phyloP scores from a whole-genome alignment of 2,329 filamentous ascomycete genomes.

The Knufia petricola region DNA sequence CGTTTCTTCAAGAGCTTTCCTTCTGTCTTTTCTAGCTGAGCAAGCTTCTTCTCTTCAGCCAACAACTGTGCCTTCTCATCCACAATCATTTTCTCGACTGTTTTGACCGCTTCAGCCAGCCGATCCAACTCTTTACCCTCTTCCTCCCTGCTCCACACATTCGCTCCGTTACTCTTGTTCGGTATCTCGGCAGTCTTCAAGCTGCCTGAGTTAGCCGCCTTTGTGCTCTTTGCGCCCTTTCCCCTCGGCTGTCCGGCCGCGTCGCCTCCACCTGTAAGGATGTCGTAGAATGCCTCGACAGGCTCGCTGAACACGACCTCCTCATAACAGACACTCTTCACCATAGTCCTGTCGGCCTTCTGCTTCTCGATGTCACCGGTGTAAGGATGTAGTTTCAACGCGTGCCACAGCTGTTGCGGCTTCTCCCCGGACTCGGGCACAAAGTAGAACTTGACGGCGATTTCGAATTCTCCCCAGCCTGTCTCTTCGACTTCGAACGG shows the following conservation, averaged over 20 bases:
- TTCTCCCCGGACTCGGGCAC: slow-evolving; percentile 81
- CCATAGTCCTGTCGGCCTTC: slow-evolving; percentile 53
- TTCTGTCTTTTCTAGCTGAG: slow-evolving; percentile 40
- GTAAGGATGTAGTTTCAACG: slow-evolving; percentile 82
- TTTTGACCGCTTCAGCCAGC: slow-evolving; percentile 51
- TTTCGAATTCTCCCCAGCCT: slow-evolving; percentile 96
- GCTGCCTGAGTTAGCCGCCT: slow-evolving; percentile 38
- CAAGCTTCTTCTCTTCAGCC: slow-evolving; percentile 51
- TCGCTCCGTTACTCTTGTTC: slow-evolving; percentile 53
- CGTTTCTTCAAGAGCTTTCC: slow-evolving; percentile 23
- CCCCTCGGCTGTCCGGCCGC: slow-evolving; percentile 36
- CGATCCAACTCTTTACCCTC: slow-evolving; percentile 58
- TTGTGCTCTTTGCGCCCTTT: slow-evolving; percentile 48
- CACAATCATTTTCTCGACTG: slow-evolving; percentile 52
- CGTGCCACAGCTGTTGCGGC: slow-evolving; percentile 89
- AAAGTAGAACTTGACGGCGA: slow-evolving; percentile 91
- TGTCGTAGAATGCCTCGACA: slow-evolving; percentile 76
- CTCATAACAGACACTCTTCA: slow-evolving; percentile 77
- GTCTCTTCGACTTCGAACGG: slow-evolving; percentile 84
- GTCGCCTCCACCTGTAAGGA: slow-evolving; percentile 63
- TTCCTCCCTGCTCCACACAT: slow-evolving; percentile 64
- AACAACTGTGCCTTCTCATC: slow-evolving; percentile 54
- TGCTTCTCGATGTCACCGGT: slow-evolving; percentile 63
- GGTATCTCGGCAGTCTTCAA: slow-evolving; percentile 67
- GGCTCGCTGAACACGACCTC: slow-evolving; percentile 97